Conservation (phyloP, 352 stramenopile species). For the Pythium utonaiense region DNA sequence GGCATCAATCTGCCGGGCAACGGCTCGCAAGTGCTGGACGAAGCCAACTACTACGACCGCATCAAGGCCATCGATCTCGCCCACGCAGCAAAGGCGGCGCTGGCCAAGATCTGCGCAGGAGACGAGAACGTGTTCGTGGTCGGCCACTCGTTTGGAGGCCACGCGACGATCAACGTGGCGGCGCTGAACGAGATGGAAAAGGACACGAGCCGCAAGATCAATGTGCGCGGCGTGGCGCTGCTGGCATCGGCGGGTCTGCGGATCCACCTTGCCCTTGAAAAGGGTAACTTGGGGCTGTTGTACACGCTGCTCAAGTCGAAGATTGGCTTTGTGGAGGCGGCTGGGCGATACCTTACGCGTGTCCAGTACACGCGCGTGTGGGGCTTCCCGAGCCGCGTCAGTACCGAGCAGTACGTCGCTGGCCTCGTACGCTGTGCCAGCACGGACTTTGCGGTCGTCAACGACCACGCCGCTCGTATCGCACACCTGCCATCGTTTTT, state of each 20-base stretch:
- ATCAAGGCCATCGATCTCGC: slow-evolving; percentile 11
- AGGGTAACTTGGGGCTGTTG: slow-evolving; percentile 1
- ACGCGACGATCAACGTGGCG: slow-evolving; percentile 22
- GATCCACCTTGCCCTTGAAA: slow-evolving; percentile 29
- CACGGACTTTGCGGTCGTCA: slow-evolving; percentile 34
- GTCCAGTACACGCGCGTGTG: slow-evolving; percentile 22
- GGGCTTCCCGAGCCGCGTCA: slow-evolving; percentile 15
- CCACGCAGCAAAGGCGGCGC: slow-evolving; percentile 11
- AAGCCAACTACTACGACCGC: slow-evolving; percentile 17
- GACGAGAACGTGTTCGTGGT: slow-evolving; percentile 22
- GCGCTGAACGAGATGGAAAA: slow-evolving; percentile 3
- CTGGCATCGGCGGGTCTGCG: slow-evolving; percentile 27
- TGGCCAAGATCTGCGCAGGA: slow-evolving; percentile 14
- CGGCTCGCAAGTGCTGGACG: slow-evolving; percentile 12
- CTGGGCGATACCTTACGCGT: background rate
- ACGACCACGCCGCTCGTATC: slow-evolving; percentile 23
- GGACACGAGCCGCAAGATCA: background rate
- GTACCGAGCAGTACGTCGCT: slow-evolving; percentile 21
- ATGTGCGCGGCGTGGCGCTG: slow-evolving; percentile 19
- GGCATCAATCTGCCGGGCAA: slow-evolving; percentile 27
- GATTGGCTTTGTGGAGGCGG: slow-evolving; percentile 7
- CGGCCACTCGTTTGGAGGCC: slow-evolving; percentile 28
- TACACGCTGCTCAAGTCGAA: slow-evolving; percentile 14
- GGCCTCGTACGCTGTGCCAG: slow-evolving; percentile 31
- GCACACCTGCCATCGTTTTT: slow-evolving; percentile 34